A percentile compares a stretch with the other conserved stretches of the same genome.
Evolutionary conservation across 179 eudicot species (phyloP).

Genomic region (Nepenthes alata): DNA sequence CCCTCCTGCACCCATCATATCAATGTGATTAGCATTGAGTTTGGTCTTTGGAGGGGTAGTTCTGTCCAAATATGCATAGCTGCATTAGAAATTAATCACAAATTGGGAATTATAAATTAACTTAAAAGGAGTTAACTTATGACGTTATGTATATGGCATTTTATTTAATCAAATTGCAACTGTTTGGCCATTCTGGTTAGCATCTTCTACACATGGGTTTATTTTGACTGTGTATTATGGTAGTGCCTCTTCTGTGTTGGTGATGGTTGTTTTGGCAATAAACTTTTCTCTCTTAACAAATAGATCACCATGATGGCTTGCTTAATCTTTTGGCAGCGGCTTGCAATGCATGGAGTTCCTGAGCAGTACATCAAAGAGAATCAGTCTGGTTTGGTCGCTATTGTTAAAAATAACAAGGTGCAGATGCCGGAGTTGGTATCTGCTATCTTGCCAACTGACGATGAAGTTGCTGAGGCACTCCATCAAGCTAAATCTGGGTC

Average conservation of each 20-base stretch:
- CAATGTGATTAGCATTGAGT: too few relatives aligned
- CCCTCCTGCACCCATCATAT: too few relatives aligned
- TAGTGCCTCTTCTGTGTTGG: not conserved
- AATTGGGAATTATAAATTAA: too few relatives aligned
- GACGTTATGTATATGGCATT: too few relatives aligned
- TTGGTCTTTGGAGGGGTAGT: too few relatives aligned
- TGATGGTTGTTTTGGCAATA: not conserved
- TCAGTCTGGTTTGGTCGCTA: constrained; percentile 52
- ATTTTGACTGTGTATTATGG: too few relatives aligned
- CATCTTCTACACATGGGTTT: too few relatives aligned
- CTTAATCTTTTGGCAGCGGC: constrained; percentile 41
- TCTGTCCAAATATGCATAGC: too few relatives aligned
- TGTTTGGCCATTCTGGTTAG: too few relatives aligned
- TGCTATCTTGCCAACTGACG: constrained; percentile 60
- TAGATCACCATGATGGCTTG: not conserved
- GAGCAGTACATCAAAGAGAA: constrained; percentile 39
- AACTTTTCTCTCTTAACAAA: not conserved
- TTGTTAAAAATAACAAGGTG: constrained; percentile 33
- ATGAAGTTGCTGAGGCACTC: constrained; percentile 34
- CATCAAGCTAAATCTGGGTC: constrained; percentile 21
- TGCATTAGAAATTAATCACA: too few relatives aligned
- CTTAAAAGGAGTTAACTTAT: too few relatives aligned
- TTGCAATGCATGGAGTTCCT: constrained; percentile 50
- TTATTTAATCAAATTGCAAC: too few relatives aligned
- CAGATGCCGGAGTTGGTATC: constrained; percentile 33